Evolutionary conservation across 169 alveolate species (phyloP), one percentile per base, ranked within the genome.

Genomic region (Plasmodium falciparum): DNA sequence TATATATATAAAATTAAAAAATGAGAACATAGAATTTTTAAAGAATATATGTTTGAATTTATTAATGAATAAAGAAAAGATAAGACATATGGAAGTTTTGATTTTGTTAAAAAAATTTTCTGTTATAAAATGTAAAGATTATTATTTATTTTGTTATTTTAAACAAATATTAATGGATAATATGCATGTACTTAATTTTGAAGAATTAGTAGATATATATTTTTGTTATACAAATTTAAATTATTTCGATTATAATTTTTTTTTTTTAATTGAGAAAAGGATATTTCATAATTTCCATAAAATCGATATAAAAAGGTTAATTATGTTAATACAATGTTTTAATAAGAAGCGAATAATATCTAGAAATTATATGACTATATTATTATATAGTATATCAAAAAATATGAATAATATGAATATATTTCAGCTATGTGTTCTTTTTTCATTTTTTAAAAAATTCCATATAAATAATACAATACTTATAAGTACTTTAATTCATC

Each of bases 211-310:
- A 65, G 88, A 70, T 39, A 22, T 85, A 58, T 85, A 85, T 71
- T 85, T 85, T 50, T 47, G 88, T 50, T 85, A 58, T 62, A 85
- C 92, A 0, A 85, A 71, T 43, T 85, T 85, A 54, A 85, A 85
- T 72, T 85, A 85, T 72, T 85, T 85, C 72, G 88, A 85, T 85
- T 63, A 85, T 71, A 85, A 85, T 66, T 85, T 85, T 85, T 85
- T 59, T 85, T 85, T 85, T n/a, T 65, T 85, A 85, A 71, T 85
- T 85, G 92, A 85, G 54, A 85, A 85, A 52, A 70, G 43, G 49
- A 29, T 85, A 59, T 85, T 85, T 85, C 76, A 85, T 56, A 85
- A 85, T 61, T 85, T 85, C 20, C 86, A 85, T 33, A 26, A 33
- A 20, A 49, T 85, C 45, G 83, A 85, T 71, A 43, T 85, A 52